Percentiles rank a stretch among this genome's conserved stretches.
phyloP scores from a whole-genome alignment of 2,329 filamentous ascomycete genomes.

The Cladosporium halotolerans region DNA sequence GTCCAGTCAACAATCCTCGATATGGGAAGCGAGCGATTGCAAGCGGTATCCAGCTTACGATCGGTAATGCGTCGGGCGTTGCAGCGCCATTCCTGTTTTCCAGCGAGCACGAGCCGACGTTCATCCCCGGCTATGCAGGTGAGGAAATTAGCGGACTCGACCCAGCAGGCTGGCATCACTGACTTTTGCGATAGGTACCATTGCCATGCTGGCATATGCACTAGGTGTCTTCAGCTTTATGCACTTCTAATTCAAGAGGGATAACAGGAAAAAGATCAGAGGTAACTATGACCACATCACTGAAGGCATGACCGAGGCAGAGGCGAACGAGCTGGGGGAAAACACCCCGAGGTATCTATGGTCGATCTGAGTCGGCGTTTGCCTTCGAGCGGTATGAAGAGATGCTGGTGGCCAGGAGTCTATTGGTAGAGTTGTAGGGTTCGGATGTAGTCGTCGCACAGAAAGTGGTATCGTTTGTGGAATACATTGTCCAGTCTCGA shows the following conservation, averaged over 20 bases:
- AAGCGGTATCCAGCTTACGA: constrained; percentile 63
- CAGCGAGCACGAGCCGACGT: constrained; percentile 36
- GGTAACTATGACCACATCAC: constrained; percentile 37
- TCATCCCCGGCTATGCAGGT: constrained; percentile 65
- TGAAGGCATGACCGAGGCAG: constrained; percentile 36
- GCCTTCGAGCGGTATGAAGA: no score
- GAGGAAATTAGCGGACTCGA: constrained; percentile 47
- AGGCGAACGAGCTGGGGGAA: constrained; percentile 41
- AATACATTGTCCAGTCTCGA: no score
- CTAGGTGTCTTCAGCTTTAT: constrained; percentile 45
- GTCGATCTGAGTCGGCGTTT: not conserved
- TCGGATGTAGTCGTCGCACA: no score
- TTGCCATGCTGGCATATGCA: constrained; percentile 43
- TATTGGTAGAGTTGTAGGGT: no score
- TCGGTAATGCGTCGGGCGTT: constrained; percentile 65
- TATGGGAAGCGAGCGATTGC: constrained; percentile 72
- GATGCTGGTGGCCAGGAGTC: no score
- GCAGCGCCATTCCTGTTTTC: constrained; percentile 70
- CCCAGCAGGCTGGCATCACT: constrained; percentile 31
- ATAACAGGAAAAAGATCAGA: constrained; percentile 33
- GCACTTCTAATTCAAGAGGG: constrained; percentile 23
- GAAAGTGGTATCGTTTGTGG: no score
- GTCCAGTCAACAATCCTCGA: constrained; percentile 61
- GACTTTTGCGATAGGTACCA: constrained; percentile 53
- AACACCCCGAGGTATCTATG: constrained; percentile 39